Percentiles rank a stretch among this genome's conserved stretches.
Conservation (phyloP, 164 flowering plant genomes). For the Magnolia changhungtana region DNA sequence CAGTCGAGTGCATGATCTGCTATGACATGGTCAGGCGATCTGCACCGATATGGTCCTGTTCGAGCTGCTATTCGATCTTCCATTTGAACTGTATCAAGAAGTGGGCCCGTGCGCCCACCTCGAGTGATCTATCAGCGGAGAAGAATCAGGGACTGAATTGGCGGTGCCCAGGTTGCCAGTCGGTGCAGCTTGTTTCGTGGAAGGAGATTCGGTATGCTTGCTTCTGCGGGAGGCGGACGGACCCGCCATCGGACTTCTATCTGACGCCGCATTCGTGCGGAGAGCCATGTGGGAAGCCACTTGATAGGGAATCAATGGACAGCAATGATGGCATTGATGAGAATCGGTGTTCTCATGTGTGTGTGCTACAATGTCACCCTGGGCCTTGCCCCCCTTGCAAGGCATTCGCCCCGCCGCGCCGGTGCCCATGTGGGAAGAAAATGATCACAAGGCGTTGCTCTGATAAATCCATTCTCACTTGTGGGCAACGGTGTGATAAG, state of each 20-base stretch:
- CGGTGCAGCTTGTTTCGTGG: conserved; percentile 61
- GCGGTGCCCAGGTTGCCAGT: conserved; percentile 98
- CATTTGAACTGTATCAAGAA: conserved; percentile 82
- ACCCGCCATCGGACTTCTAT: conserved; percentile 85
- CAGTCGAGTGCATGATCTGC: conserved; percentile 95
- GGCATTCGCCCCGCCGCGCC: conserved; percentile 80
- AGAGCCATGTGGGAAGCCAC: conserved; percentile 84
- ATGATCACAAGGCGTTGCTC: conserved; percentile 71
- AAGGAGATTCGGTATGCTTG: conserved; percentile 82
- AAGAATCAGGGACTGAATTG: conserved; percentile 80
- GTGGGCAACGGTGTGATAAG: conserved; percentile 77
- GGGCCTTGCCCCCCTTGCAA: conserved; percentile 99
- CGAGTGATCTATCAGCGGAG: conserved; percentile 67
- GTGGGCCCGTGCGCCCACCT: conserved; percentile 96
- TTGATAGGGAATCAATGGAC: conserved; percentile 41
- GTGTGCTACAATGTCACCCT: conserved; percentile 96
- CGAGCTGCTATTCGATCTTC: conserved; percentile 86
- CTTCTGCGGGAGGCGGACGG: conserved; percentile 80
- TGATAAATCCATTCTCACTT: conserved; percentile 62
- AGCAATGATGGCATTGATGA: conserved; percentile 28
- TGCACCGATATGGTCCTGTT: conserved; percentile 90
- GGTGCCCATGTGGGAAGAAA: conserved; percentile 89
- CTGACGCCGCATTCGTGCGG: conserved; percentile 98
- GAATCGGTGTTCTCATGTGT: conserved; percentile 75
- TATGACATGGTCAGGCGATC: conserved; percentile 89